Evolutionary conservation across 2,329 filamentous ascomycete species (phyloP).

Genomic region (Fusarium pilosicola): DNA sequence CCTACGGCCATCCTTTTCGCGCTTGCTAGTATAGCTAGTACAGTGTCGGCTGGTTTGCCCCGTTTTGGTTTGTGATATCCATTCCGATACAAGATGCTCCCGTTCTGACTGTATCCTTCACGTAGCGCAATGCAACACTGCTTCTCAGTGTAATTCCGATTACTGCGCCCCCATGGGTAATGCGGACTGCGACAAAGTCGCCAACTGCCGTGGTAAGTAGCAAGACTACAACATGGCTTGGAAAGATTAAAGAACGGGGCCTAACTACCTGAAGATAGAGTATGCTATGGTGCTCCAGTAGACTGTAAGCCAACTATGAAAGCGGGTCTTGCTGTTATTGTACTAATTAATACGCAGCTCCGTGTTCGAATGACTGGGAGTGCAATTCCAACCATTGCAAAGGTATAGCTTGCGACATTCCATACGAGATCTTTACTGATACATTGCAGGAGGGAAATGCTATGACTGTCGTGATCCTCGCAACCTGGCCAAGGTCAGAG

Average conservation of each 20-base stretch:
- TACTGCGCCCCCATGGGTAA: fast-evolving
- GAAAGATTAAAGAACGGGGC: background rate
- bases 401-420: background rate
- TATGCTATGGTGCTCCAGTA: background rate
- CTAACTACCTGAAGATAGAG: background rate
- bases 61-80: background rate
- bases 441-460: background rate
- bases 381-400: background rate
- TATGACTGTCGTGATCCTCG: background rate
- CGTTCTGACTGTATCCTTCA: background rate
- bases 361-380: background rate
- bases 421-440: background rate
- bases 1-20: background rate
- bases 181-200: background rate
- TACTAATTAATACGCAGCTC: background rate
- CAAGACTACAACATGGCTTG: fast-evolving
- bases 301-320: background rate
- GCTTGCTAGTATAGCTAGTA: background rate
- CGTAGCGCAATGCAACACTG: background rate
- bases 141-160: background rate
- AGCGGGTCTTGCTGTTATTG: no score
- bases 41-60: background rate
- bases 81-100: background rate
- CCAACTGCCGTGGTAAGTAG: background rate
- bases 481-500: no score